These are phyloP conservation scores for Oryza nivara DNA, from an alignment of 176 grass and related monocot genomes.

Conservation along the genomic window DNA sequence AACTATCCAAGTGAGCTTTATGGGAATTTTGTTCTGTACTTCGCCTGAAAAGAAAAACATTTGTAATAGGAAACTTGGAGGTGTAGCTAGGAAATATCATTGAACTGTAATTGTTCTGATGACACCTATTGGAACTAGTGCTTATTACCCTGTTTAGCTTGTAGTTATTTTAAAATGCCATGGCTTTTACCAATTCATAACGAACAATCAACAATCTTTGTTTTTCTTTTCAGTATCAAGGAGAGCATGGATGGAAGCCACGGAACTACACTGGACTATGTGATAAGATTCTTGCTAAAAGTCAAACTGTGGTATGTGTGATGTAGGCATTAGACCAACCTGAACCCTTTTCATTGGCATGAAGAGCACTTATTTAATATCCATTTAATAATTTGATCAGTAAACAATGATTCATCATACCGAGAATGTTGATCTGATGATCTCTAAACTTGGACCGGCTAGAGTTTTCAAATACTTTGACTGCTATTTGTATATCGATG, in stretches of 20 bases:
- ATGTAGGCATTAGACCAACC: constrained; percentile 25
- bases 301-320: constrained; percentile 89
- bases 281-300: constrained; percentile 98
- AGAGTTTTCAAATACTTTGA: not conserved
- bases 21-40: constrained; percentile 18
- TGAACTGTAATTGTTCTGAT: constrained; percentile 20
- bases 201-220: constrained; percentile 28
- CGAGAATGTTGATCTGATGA: not conserved
- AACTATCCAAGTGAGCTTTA: constrained; percentile 2
- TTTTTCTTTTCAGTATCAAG: constrained; percentile 83
- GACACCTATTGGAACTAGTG: constrained; percentile 5
- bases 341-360: constrained; percentile 9
- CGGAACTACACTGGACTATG: constrained; percentile 86
- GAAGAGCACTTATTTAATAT: not conserved
- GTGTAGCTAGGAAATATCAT: not conserved
- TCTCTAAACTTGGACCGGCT: not conserved
- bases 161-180: constrained; percentile 2
- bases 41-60: not conserved
- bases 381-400: constrained; percentile 23
- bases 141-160: not conserved
- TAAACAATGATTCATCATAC: not conserved
- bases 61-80: constrained; percentile 4
- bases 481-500: not conserved
- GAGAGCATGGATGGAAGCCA: constrained; percentile 88
- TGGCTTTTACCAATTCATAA: constrained; percentile 20